These are phyloP conservation scores for Bipolaris bicolor DNA, from an alignment of 2,329 filamentous ascomycete genomes.

Conservation along the genomic window DNA sequence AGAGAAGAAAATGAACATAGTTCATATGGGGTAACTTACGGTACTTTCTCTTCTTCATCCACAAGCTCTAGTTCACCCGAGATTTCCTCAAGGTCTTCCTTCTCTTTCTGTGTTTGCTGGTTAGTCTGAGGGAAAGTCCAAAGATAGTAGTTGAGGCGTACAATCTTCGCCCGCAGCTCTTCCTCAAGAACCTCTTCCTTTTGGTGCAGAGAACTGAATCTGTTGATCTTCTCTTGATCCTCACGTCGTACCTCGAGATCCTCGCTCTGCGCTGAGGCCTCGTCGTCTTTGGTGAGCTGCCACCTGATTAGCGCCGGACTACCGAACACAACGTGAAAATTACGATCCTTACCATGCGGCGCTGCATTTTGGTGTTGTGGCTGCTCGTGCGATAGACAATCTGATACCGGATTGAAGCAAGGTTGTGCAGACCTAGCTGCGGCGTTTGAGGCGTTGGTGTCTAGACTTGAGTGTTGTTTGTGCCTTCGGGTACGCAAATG, in stretches of 20 bases:
- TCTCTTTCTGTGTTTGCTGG: slow-evolving; percentile 76
- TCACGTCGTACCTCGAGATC: slow-evolving; percentile 94
- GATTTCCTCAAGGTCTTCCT: slow-evolving; percentile 95
- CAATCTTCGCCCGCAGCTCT: slow-evolving; percentile 78
- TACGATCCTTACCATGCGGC: slow-evolving; percentile 52
- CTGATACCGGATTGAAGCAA: neutral
- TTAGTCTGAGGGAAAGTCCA: neutral
- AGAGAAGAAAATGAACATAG: neutral
- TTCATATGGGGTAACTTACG: slow-evolving; percentile 62
- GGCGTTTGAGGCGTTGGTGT: slow-evolving; percentile 6
- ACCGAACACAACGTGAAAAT: slow-evolving; percentile 11
- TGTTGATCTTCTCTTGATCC: slow-evolving; percentile 99
- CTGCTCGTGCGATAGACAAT: neutral
- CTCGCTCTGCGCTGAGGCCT: slow-evolving; percentile 72
- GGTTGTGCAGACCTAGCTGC: neutral
- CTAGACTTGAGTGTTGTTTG: slow-evolving; percentile 5
- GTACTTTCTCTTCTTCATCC: slow-evolving; percentile 92
- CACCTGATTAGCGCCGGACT: slow-evolving; percentile 21
- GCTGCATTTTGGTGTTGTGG: slow-evolving; percentile 43
- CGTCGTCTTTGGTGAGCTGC: slow-evolving; percentile 92
- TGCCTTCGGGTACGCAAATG: slow-evolving; percentile 10
- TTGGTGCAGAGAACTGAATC: slow-evolving; percentile 92
- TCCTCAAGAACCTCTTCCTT: slow-evolving; percentile 80
- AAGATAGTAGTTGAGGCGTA: slow-evolving; percentile 49
- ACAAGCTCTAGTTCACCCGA: slow-evolving; percentile 89